Evolutionary conservation across 2,329 filamentous ascomycete species (phyloP).

Genomic region (Cordyceps tenuipes): DNA sequence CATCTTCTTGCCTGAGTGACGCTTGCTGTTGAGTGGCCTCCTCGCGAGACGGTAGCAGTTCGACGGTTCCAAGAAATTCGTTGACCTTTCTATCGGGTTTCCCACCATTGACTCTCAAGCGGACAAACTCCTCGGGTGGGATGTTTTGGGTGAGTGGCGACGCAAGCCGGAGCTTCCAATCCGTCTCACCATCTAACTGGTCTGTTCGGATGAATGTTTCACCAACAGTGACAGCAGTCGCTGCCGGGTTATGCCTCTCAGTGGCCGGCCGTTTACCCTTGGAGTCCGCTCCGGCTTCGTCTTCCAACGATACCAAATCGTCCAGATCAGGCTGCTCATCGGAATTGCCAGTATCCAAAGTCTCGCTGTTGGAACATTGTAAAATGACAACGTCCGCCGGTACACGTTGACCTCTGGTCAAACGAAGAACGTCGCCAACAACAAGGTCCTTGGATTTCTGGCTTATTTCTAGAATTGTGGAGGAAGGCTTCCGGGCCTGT

Average conservation of each 20-base stretch:
- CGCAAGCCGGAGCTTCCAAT: slow-evolving; percentile 92
- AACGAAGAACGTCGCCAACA: slow-evolving; percentile 90
- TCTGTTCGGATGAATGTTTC: slow-evolving; percentile 98
- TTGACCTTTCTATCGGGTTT: slow-evolving; percentile 93
- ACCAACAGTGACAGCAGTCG: slow-evolving; percentile 45
- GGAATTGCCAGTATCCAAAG: slow-evolving; percentile 25
- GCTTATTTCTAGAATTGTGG: slow-evolving; percentile 54
- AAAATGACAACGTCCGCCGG: slow-evolving; percentile 91
- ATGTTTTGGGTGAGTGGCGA: slow-evolving; percentile 80
- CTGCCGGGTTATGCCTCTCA: slow-evolving; percentile 19
- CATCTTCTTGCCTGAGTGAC: slow-evolving; percentile 25
- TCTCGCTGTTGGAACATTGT: slow-evolving; percentile 64
- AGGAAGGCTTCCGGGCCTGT: slow-evolving; percentile 39
- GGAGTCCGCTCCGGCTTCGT: slow-evolving; percentile 22
- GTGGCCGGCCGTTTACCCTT: slow-evolving; percentile 29
- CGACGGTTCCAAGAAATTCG: slow-evolving; percentile 84
- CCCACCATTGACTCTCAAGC: slow-evolving; percentile 66
- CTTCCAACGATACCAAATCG: slow-evolving; percentile 33
- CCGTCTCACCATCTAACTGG: slow-evolving; percentile 93
- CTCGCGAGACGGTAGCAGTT: slow-evolving; percentile 53
- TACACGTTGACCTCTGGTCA: slow-evolving; percentile 85
- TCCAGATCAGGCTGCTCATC: slow-evolving; percentile 27
- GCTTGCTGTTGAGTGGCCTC: slow-evolving; percentile 37
- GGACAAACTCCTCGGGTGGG: slow-evolving; percentile 60
- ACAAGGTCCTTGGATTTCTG: slow-evolving; percentile 83